Conservation (phyloP, 2,329 filamentous ascomycete species). For the Cryoendolithus antarcticus region DNA sequence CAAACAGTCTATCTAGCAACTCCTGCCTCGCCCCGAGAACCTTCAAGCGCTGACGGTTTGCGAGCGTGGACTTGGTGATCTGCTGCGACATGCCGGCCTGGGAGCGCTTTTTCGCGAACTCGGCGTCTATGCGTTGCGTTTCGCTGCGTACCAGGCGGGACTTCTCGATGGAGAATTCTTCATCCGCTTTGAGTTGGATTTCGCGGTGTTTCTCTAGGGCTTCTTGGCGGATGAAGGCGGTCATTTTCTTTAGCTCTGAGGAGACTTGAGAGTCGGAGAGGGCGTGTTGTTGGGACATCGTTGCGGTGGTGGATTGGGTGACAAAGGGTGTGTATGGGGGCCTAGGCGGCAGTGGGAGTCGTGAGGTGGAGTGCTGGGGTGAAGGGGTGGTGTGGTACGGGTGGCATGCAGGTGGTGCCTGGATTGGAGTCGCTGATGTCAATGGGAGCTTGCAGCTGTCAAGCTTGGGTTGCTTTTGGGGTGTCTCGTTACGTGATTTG, state of each 20-base stretch:
- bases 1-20: conserved; percentile 81
- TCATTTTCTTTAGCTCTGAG: conserved; percentile 99
- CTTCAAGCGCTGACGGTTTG: conserved; percentile 89
- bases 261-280: conserved; percentile 97
- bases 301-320: conserved; percentile 17
- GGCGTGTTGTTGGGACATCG: conserved; percentile 85
- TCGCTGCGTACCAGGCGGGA: conserved; percentile 96
- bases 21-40: conserved; percentile 81
- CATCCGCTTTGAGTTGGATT: conserved; percentile 95
- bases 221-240: conserved; percentile 98
- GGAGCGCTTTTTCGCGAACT: conserved; percentile 99
- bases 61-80: conserved; percentile 88
- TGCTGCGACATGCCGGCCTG: conserved; percentile 97
- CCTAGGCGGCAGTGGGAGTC: no score
- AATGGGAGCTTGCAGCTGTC: no score
- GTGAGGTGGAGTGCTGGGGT: no score
- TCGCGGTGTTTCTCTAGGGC: conserved; percentile 93
- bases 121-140: conserved; percentile 77
- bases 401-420: no score
- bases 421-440: no score
- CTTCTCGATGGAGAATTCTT: conserved; percentile 98
- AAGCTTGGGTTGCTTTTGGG: no score
- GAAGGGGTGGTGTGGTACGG: no score
- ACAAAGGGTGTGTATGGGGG: background rate
- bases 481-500: no score